Evolutionary conservation across 2,329 filamentous ascomycete genomes (phyloP), one percentile per base, ranked within the genome.

Genomic region (Fusarium cicatricum): DNA sequence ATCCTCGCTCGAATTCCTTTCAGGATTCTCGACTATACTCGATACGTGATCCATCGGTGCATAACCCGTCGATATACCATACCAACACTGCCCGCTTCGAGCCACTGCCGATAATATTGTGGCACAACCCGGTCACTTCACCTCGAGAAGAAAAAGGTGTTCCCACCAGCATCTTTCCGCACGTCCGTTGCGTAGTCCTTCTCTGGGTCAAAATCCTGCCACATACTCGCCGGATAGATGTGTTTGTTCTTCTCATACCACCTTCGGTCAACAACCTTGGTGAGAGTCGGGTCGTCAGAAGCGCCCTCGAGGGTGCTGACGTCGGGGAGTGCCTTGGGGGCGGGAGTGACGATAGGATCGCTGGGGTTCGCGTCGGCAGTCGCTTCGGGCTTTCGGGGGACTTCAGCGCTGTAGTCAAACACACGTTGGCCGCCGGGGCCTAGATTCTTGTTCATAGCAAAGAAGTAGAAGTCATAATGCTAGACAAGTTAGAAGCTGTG

Each of bases 161-260:
- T 99, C 11, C 95, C 95, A 50, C 92, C 88, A 11, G 85, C 84
- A 76, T 99, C 95, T 69, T 92, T 90, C 67, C 91, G 85, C 33
- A 93, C 85, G 65, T 91, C 86, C 62, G 81, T 83, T 70, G 86
- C 84, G 77, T 96, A 96, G 68, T 97, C 90, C 74, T 90, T 91
- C 58, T 91, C 91, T 1, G 92, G 90, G 64, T 97, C 93, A 73
- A 96, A 99, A 60, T 96, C 90, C 67, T 93, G 91, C 95, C 95
- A 99, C 40, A 94, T 85, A 72, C 91, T 98, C 16, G 94, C 94
- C 0, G 95, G 95, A 73, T 94, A 99, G 53, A 99, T 98, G 75
- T 99, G 95, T 77, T 98, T 99, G 74, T 98, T 97, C 70, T 88
- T 86, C 79, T 97, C 92, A 73, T 97, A 99, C 95, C 95, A 99